Conservation (phyloP, 345 rosid genomes). For the Pistacia vera region DNA sequence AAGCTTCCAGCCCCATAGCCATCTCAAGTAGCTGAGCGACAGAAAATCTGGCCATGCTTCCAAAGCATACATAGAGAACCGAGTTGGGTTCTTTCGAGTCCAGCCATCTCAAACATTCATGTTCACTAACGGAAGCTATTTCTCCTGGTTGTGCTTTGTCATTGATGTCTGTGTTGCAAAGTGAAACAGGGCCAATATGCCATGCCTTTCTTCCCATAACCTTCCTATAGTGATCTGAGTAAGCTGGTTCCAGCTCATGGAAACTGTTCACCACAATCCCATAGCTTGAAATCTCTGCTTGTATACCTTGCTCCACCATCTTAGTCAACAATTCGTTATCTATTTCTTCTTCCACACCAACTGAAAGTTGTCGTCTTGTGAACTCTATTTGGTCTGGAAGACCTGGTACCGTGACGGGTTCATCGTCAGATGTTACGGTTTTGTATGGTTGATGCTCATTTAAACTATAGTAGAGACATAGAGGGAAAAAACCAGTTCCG, state of each 20-base stretch:
- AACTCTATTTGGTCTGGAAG: slow-evolving; percentile 35
- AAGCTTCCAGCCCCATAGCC: slow-evolving; percentile 25
- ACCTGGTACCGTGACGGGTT: slow-evolving; percentile 30
- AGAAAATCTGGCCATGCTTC: neutral
- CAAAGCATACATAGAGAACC: slow-evolving; percentile 24
- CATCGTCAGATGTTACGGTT: slow-evolving; percentile 31
- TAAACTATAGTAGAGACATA: neutral
- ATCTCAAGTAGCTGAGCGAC: slow-evolving; percentile 24
- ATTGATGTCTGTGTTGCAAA: slow-evolving; percentile 13
- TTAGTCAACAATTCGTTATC: neutral
- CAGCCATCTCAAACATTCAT: slow-evolving; percentile 27
- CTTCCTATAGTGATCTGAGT: slow-evolving; percentile 17
- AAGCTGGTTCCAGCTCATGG: slow-evolving; percentile 27
- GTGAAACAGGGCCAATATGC: slow-evolving; percentile 24
- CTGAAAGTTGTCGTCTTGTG: slow-evolving; percentile 22
- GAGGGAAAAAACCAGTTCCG: slow-evolving; percentile 34
- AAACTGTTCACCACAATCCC: slow-evolving; percentile 26
- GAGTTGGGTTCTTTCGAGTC: slow-evolving; percentile 16
- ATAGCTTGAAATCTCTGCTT: slow-evolving; percentile 15
- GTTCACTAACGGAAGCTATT: neutral
- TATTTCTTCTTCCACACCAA: neutral
- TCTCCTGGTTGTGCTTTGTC: slow-evolving; percentile 27
- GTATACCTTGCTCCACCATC: neutral
- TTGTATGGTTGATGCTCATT: slow-evolving; percentile 22
- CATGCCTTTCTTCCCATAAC: slow-evolving; percentile 19